A percentile compares a stretch with the other conserved stretches of the same genome.
Evolutionary conservation across 805 yeast genomes (phyloP).

Genomic region (Torulaspora microellipsoides): DNA sequence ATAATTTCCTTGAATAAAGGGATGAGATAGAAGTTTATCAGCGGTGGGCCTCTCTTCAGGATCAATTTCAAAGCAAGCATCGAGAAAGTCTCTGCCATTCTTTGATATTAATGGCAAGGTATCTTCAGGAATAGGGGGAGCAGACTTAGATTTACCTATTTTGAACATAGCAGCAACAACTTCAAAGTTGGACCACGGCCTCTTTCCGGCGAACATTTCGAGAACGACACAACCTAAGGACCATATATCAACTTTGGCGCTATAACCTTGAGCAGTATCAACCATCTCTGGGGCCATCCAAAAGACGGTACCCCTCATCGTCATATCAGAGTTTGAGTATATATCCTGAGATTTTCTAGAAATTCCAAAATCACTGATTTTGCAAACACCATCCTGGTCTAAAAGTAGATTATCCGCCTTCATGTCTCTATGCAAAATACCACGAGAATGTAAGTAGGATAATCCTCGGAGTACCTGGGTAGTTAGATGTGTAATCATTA

Average conservation of each 20-base stretch:
- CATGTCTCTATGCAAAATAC: constrained; percentile 88
- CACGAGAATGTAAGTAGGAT: constrained; percentile 79
- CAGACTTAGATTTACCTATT: constrained; percentile 75
- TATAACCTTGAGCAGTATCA: constrained; percentile 87
- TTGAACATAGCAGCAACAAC: constrained; percentile 93
- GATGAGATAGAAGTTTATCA: constrained; percentile 49
- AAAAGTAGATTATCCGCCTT: constrained; percentile 88
- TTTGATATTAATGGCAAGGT: constrained; percentile 58
- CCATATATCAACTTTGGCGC: constrained; percentile 98
- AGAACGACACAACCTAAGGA: constrained; percentile 94
- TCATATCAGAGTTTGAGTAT: constrained; percentile 90
- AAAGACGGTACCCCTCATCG: constrained; percentile 97
- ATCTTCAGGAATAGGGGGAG: constrained; percentile 97
- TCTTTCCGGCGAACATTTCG: constrained; percentile 95
- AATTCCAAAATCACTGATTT: constrained; percentile 95
- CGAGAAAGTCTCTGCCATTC: constrained; percentile 66
- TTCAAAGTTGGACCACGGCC: constrained; percentile 97
- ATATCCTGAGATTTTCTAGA: constrained; percentile 82
- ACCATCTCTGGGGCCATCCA: constrained; percentile 99
- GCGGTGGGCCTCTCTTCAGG: constrained; percentile 92
- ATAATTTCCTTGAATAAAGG: constrained; percentile 42
- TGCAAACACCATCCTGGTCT: constrained; percentile 89
- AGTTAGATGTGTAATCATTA: constrained; percentile 64
- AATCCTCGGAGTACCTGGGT: constrained; percentile 79
- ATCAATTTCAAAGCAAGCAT: constrained; percentile 68